Base-by-base conservation (phyloP, 176 grass and related monocot species). In the Hordeum marinum region DNA sequence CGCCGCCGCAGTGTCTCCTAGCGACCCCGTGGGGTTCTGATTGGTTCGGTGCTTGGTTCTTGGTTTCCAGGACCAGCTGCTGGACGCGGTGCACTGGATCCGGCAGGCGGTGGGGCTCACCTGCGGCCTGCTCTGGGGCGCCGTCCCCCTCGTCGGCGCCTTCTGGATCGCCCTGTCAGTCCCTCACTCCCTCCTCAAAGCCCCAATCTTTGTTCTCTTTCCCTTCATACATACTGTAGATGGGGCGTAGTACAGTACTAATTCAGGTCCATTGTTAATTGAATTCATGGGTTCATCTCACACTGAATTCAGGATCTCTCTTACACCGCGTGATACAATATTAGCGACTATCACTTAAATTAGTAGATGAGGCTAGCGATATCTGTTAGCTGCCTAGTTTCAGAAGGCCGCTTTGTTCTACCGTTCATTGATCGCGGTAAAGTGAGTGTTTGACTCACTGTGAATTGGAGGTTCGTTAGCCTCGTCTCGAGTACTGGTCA, bases 81-180 rank as follows among this genome's bases (percentile, higher is more conserved):
- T 91, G 21, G 93, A 99, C 75, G 92, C 84, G 46, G 76, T 99
- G 78, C 93, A 99, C 85, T 99, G 96, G 96, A 99, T 96, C 90
- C 91, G 96, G 42, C 96, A 99, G 89, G 93, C 11, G 26, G 41
- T 96, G 60, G 96, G 91, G 34, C 93, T 99, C 39, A 24, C 85
- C n/a, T 99, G 90, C 41, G 96, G 96, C 52, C 82, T 99, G 88
- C 78, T 99, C 69, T 99, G 93, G 91, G 96, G 96, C 31, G 93
- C 90, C 75, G 59, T 94, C 29, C 96, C 93, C 75, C 91, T 99
- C 87, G 82, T 94, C 48, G 96, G 96, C 17, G 96, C 86, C 77
- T 69, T 94, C 84, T 99, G 96, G 96, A 99, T 99, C 90, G 66
- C 88, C 9, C 76, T 91, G 96, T 96, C 67, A 99, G 97, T 90